Evolutionary conservation across 2,329 filamentous ascomycete species (phyloP).

Genomic region (Zymoseptoria crescenta): DNA sequence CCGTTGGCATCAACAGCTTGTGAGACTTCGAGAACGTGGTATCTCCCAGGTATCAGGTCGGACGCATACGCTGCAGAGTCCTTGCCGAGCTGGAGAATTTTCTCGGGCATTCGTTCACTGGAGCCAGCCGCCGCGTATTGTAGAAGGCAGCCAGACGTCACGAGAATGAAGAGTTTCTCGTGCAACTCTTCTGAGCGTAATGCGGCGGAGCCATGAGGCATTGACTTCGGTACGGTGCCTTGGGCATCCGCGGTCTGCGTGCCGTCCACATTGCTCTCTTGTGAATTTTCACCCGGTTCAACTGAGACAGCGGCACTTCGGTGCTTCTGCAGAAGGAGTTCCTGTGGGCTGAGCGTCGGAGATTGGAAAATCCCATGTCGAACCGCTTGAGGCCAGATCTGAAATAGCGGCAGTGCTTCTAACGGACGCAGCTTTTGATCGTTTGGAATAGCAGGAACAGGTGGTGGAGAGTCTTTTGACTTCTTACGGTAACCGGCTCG

Average conservation of each 20-base stretch:
- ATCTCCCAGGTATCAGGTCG: slow-evolving; percentile 69
- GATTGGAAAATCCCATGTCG: slow-evolving; percentile 65
- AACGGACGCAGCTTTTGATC: slow-evolving; percentile 22
- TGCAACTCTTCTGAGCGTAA: slow-evolving; percentile 46
- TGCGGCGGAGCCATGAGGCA: slow-evolving; percentile 9
- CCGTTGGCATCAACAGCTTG: slow-evolving; percentile 57
- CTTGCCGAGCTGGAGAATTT: slow-evolving; percentile 61
- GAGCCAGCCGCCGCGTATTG: slow-evolving; percentile 66
- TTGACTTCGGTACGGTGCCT: slow-evolving; percentile 10
- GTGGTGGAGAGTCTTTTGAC: slow-evolving; percentile 2
- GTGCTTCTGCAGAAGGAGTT: slow-evolving; percentile 23
- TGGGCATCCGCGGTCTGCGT: slow-evolving; percentile 10
- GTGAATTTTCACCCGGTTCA: not conserved
- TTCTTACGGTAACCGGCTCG: not conserved
- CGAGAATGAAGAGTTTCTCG: slow-evolving; percentile 62
- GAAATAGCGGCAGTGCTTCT: slow-evolving; percentile 64
- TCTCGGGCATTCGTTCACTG: slow-evolving; percentile 66
- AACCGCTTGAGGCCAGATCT: slow-evolving; percentile 77
- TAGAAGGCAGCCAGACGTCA: slow-evolving; percentile 63
- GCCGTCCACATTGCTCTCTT: not conserved
- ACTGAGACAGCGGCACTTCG: slow-evolving; percentile 7
- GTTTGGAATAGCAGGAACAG: slow-evolving; percentile 7
- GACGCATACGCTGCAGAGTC: slow-evolving; percentile 73
- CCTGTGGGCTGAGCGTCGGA: slow-evolving; percentile 60
- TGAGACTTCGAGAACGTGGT: slow-evolving; percentile 72